Evolutionary conservation across 495 filamentous ascomycete species (phyloP).

Genomic region (Xylaria castorea): DNA sequence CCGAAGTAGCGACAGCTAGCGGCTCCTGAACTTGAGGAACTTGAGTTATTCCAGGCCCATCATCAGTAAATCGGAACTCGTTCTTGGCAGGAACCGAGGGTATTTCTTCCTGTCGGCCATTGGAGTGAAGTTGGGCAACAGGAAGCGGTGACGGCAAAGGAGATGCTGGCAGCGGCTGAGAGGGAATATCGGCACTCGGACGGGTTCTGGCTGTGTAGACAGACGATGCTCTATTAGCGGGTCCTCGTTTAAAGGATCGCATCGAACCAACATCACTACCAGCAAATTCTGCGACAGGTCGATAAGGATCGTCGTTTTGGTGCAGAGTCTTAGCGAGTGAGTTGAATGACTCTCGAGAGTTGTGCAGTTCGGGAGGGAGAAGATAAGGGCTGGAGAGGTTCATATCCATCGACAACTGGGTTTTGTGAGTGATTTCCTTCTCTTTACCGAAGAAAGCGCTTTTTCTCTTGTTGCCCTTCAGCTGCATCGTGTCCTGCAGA

Average conservation of each 20-base stretch:
- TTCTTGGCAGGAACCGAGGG: slow-evolving; percentile 33
- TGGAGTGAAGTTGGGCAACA: slow-evolving; percentile 32
- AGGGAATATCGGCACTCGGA: slow-evolving; percentile 32
- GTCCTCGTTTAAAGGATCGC: slow-evolving; percentile 57
- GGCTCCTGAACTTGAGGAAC: slow-evolving; percentile 47
- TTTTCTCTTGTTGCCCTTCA: slow-evolving; percentile 51
- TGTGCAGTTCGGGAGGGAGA: slow-evolving; percentile 78
- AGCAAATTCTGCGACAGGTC: slow-evolving; percentile 68
- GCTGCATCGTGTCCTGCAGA: slow-evolving; percentile 58
- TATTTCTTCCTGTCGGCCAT: slow-evolving; percentile 21
- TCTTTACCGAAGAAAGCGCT: slow-evolving; percentile 54
- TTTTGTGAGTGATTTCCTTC: slow-evolving; percentile 58
- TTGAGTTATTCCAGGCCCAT: slow-evolving; percentile 42
- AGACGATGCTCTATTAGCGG: slow-evolving; percentile 63
- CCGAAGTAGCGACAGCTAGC: slow-evolving; percentile 41
- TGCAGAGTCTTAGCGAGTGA: slow-evolving; percentile 77
- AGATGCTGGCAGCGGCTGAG: slow-evolving; percentile 35
- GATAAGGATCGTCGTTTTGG: slow-evolving; percentile 81
- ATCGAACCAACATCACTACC: slow-evolving; percentile 65
- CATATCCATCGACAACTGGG: slow-evolving; percentile 84
- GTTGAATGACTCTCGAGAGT: slow-evolving; percentile 83
- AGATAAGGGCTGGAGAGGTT: slow-evolving; percentile 85
- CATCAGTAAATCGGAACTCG: slow-evolving; percentile 40
- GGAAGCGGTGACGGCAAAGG: slow-evolving; percentile 37
- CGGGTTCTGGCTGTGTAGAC: slow-evolving; percentile 63